Percentiles rank a stretch among this genome's conserved stretches.
These are phyloP conservation scores for Fraxinus anomala DNA, from an alignment of 257 asterid genomes.

Conservation along the genomic window DNA sequence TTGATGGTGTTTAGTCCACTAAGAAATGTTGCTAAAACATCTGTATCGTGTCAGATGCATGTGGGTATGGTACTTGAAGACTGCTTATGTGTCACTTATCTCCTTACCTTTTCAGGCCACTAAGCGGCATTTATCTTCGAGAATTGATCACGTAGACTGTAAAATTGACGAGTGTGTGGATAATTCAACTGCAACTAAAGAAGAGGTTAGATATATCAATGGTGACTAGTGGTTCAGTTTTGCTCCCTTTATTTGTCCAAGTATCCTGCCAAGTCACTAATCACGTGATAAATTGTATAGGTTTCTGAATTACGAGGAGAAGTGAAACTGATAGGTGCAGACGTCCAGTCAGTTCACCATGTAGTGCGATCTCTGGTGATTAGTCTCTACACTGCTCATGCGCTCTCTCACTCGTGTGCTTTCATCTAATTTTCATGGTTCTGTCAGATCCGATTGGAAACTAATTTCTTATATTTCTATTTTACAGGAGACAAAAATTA, in stretches of 20 bases:
- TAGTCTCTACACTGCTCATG: constrained; percentile 17
- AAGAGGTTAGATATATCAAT: constrained; percentile 55
- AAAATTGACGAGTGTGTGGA: constrained; percentile 76
- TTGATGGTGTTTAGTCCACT: background rate
- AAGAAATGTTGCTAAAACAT: background rate
- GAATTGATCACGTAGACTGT: constrained; percentile 66
- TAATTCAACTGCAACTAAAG: constrained; percentile 60
- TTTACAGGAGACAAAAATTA: constrained; percentile 76
- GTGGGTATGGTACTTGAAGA: constrained; percentile 15
- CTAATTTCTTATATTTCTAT: constrained; percentile 14
- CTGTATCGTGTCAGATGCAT: background rate
- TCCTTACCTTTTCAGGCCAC: constrained; percentile 57
- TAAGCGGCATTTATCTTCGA: constrained; percentile 67
- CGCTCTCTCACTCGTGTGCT: background rate
- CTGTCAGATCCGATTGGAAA: background rate
- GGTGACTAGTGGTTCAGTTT: constrained; percentile 2
- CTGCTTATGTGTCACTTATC: constrained; percentile 8
- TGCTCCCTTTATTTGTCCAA: constrained; percentile 5
- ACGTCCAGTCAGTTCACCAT: constrained; percentile 65
- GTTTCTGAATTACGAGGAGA: constrained; percentile 67
- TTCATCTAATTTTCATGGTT: background rate
- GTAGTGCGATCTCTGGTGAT: constrained; percentile 79
- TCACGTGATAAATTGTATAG: constrained; percentile 39
- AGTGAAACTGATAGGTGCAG: constrained; percentile 53
- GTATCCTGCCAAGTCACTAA: constrained; percentile 22